Conservation (phyloP, 2,329 filamentous ascomycete species). For the Stemphylium lycopersici region DNA sequence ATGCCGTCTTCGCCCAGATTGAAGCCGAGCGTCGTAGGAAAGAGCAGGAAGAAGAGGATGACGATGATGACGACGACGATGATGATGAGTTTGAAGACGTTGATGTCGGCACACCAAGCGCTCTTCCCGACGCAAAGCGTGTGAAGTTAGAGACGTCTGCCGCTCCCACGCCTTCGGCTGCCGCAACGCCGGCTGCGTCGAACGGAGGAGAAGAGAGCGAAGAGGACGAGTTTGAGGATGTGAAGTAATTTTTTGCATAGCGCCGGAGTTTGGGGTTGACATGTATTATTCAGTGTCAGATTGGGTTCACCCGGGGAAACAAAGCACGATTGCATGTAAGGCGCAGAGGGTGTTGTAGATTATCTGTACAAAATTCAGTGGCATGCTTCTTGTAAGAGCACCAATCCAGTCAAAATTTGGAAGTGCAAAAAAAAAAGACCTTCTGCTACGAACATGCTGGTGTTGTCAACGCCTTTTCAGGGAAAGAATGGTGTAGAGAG, state of each 20-base stretch:
- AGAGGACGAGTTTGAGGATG: slow-evolving; percentile 57
- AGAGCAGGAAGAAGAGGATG: slow-evolving; percentile 48
- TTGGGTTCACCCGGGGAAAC: background rate
- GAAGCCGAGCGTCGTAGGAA: slow-evolving; percentile 62
- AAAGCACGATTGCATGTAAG: background rate
- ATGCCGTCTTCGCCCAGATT: slow-evolving; percentile 71
- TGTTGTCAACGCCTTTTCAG: background rate
- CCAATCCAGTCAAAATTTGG: background rate
- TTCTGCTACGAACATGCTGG: background rate
- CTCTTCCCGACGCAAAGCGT: slow-evolving; percentile 60
- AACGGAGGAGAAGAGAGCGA: slow-evolving; percentile 55
- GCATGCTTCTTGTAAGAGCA: background rate
- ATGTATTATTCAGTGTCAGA: background rate
- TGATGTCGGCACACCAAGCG: slow-evolving; percentile 37
- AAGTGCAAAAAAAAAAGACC: background rate
- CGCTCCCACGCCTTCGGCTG: slow-evolving; percentile 39
- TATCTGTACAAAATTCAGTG: background rate
- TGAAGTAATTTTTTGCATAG: slow-evolving; percentile 35
- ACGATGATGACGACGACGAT: slow-evolving; percentile 37
- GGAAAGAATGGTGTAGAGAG: background rate
- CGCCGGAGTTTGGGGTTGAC: slow-evolving; percentile 14
- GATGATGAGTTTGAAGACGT: slow-evolving; percentile 39
- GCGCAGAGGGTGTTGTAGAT: background rate
- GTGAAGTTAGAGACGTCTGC: slow-evolving; percentile 63
- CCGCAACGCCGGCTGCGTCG: slow-evolving; percentile 47